phyloP scores from a whole-genome alignment of 2,329 filamentous ascomycete genomes.

The Fusarium veterinarium region DNA sequence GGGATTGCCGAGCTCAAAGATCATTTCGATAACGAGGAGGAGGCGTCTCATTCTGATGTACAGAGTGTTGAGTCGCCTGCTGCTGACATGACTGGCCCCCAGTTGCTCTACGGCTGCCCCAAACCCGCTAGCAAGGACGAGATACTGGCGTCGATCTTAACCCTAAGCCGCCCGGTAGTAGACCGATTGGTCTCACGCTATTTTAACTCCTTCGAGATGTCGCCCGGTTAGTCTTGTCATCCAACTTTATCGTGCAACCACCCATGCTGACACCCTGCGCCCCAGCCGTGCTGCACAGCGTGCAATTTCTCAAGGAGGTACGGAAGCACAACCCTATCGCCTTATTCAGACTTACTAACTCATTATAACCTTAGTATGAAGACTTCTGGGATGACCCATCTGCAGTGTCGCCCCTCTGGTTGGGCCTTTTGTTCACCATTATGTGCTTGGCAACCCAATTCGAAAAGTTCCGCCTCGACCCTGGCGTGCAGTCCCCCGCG shows the following conservation, averaged over 20 bases:
- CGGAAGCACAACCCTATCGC: neutral
- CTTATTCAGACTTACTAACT: neutral
- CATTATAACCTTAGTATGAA: constrained; percentile 50
- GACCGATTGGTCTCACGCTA: constrained; percentile 52
- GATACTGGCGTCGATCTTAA: constrained; percentile 46
- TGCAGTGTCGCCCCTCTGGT: constrained; percentile 55
- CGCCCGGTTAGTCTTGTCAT: neutral
- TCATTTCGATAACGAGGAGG: constrained; percentile 48
- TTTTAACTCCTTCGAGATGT: constrained; percentile 51
- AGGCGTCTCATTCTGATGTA: neutral
- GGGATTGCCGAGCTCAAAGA: constrained; percentile 54
- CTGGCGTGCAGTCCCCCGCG: neutral
- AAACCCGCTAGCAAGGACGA: constrained; percentile 43
- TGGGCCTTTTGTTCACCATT: constrained; percentile 60
- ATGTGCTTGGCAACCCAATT: constrained; percentile 53
- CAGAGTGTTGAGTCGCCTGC: neutral
- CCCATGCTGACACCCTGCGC: neutral
- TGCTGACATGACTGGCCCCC: constrained; percentile 20
- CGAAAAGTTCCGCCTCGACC: constrained; percentile 11
- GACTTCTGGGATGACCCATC: constrained; percentile 56
- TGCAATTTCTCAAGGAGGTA: constrained; percentile 16
- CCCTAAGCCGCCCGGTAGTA: constrained; percentile 38
- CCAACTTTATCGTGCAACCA: no score
- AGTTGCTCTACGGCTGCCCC: constrained; percentile 49
- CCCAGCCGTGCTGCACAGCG: constrained; percentile 7